Evolutionary conservation across 371 early-diverging fungal genomes (phyloP), one percentile per base, ranked within the genome.

Genomic region (Saksenaea oblongispora): DNA sequence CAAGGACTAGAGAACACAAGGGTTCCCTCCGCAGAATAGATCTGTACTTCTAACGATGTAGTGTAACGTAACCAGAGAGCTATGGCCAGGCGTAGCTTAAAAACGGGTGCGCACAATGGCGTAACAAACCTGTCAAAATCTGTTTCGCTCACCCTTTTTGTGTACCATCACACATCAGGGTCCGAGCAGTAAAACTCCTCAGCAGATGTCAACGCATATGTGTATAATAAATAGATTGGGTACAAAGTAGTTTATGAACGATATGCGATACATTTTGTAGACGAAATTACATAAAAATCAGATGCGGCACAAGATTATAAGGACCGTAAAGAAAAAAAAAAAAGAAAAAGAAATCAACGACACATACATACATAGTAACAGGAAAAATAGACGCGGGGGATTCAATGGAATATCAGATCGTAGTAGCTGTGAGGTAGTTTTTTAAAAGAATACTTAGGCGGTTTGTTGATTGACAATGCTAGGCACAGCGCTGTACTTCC

Each of bases 401-500:
- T 41, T 47, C 51, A 22, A 47, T 22, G 22, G 27, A 47, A 47
- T 31, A 47, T 47, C 51, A 47, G 22, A 47, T 47, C 51, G 51
- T 47, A 47, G 22, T 47, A 18, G 51, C 51, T 47, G 24, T 18
- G 51, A 47, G 51, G 22, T 26, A 47, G 51, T 47, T 47, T n/a
- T 47, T 18, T 18, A 22, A 22, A 22, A 22, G 17, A 17, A 41
- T 41, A n/a, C 27, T 47, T 47, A 47, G 51, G 51, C 51, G 24
- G 51, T 47, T 47, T n/a, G 58, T 28, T 58, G 58, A 28, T 58
- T 58, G 35, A 58, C 58, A 13, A 58, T 37, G 27, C 42, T 58
- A n/a, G 58, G 58, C 37, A 58, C 58, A 3, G 58, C 58, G 28
- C 28, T 58, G 58, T 58, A 58, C 26, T 58, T 58, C 26, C 58